These are phyloP conservation scores for Amylocystis lapponica DNA, from an alignment of 768 basidiomycete genomes.

Conservation along the genomic window DNA sequence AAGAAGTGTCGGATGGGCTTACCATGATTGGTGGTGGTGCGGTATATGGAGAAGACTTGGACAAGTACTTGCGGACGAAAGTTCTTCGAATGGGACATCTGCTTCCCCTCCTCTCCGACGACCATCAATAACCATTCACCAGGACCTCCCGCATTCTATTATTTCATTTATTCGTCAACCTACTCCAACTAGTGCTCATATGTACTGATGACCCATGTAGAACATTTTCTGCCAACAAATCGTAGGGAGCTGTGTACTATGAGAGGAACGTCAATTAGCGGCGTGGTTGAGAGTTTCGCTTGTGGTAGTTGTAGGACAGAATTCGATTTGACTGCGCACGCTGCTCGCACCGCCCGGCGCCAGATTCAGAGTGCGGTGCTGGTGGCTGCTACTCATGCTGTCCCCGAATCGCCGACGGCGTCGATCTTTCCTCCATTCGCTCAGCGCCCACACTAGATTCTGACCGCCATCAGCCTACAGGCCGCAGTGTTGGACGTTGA, in stretches of 20 bases:
- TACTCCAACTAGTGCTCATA: background rate
- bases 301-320: no score
- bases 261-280: no score
- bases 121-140: background rate
- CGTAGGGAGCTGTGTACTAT: background rate
- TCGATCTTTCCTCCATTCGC: no score
- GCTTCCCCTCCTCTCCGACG: constrained; percentile 45
- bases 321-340: no score
- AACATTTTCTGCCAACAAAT: background rate
- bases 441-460: no score
- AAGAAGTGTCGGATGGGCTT: constrained; percentile 41
- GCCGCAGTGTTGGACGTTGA: no score
- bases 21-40: constrained; percentile 77
- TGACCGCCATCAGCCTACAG: no score
- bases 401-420: no score
- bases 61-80: constrained; percentile 94
- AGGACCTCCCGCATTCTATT: background rate
- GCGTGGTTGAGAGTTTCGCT: no score
- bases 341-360: no score
- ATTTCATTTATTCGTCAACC: background rate
- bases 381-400: no score
- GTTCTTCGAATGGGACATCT: constrained; percentile 97
- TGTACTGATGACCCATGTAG: background rate
- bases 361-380: no score
- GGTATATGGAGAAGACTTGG: constrained; percentile 79